Conservation (phyloP, 2,329 filamentous ascomycete genomes). For the Elsinoe ampelina region DNA sequence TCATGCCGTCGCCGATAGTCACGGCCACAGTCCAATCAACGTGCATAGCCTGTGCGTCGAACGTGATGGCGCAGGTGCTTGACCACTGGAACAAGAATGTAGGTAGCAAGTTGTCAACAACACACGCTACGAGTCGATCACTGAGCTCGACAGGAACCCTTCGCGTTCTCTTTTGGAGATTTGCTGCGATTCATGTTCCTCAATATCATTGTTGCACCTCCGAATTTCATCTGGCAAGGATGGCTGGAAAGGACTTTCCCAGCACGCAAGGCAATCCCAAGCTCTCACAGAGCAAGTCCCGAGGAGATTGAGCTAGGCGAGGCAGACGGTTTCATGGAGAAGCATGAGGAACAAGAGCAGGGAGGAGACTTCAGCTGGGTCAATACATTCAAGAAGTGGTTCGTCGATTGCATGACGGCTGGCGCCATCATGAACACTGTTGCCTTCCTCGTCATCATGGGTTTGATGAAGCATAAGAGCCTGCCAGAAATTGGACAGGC, state of each 20-base stretch:
- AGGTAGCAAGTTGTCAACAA: not conserved
- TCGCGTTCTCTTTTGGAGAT: constrained; percentile 39
- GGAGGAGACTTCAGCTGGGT: constrained; percentile 17
- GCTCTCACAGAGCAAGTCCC: not conserved
- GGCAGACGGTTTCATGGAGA: constrained; percentile 34
- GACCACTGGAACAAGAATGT: constrained; percentile 23
- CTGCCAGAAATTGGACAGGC: constrained; percentile 19
- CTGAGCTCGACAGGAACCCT: constrained; percentile 27
- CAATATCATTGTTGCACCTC: constrained; percentile 45
- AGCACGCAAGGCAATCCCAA: constrained; percentile 28
- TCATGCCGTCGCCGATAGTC: constrained; percentile 45
- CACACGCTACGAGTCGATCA: not conserved
- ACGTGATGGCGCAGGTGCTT: constrained; percentile 63
- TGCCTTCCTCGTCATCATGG: constrained; percentile 49
- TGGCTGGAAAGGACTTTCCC: constrained; percentile 47
- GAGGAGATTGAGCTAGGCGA: not conserved
- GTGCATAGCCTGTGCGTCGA: constrained; percentile 56
- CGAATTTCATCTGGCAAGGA: constrained; percentile 52
- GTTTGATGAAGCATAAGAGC: constrained; percentile 29
- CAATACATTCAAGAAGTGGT: constrained; percentile 43
- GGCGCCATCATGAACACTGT: constrained; percentile 55
- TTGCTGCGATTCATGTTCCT: constrained; percentile 48
- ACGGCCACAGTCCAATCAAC: constrained; percentile 56
- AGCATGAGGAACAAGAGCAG: constrained; percentile 22
- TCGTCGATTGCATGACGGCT: constrained; percentile 53